phyloP scores from a whole-genome alignment of 306 rosid genomes.

The Fragaria ananassa region DNA sequence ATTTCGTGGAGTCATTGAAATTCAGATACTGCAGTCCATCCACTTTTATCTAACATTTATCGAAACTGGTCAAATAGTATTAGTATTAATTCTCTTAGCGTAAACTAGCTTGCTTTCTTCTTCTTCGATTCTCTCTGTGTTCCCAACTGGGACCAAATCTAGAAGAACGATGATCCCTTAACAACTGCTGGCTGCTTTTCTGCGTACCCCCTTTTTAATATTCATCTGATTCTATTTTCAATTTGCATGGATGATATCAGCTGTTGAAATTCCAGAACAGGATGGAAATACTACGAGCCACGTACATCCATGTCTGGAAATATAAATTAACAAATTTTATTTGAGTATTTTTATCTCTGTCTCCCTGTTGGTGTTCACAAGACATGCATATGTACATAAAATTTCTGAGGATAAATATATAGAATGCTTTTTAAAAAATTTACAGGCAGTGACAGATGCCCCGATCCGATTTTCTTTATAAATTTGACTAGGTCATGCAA shows the following conservation, averaged over 20 bases:
- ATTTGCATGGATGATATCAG: constrained; percentile 7
- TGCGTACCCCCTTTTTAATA: not conserved
- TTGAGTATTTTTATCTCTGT: not conserved
- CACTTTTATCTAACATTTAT: constrained; percentile 64
- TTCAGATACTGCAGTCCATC: constrained; percentile 61
- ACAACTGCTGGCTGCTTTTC: not conserved
- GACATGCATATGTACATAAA: not conserved
- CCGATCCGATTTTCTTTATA: not conserved
- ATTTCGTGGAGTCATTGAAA: constrained; percentile 50
- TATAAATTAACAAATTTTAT: not conserved
- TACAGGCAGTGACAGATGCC: not conserved
- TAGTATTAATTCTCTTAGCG: constrained; percentile 18
- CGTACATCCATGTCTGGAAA: not conserved
- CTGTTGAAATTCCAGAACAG: not conserved
- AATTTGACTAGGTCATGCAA: constrained; percentile 1
- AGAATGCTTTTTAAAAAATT: not conserved
- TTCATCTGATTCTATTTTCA: not conserved
- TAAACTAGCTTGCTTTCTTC: constrained; percentile 6
- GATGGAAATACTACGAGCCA: not conserved
- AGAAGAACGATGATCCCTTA: constrained; percentile 14
- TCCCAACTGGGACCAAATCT: constrained; percentile 21
- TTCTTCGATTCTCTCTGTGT: constrained; percentile 6
- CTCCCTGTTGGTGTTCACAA: constrained; percentile 3
- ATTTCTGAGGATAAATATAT: not conserved
- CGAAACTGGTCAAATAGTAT: constrained; percentile 34